These are phyloP conservation scores for Blastobotrys arbuscula DNA, from an alignment of 1,139 yeast genomes.

Conservation along the genomic window DNA sequence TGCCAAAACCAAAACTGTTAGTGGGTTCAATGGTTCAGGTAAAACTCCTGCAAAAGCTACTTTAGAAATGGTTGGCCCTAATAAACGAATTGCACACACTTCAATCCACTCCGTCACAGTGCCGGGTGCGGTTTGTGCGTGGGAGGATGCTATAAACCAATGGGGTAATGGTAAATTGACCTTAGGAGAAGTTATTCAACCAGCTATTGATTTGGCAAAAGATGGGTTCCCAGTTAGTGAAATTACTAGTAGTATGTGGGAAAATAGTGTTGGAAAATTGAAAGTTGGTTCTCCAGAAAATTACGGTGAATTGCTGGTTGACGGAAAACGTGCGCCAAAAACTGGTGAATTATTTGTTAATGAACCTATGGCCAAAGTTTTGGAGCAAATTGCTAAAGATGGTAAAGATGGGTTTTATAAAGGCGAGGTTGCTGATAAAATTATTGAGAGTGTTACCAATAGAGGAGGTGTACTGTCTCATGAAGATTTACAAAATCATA, in stretches of 20 bases:
- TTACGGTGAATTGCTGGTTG: constrained; percentile 39
- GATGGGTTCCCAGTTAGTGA: constrained; percentile 62
- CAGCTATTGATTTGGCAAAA: constrained; percentile 68
- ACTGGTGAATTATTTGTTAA: constrained; percentile 60
- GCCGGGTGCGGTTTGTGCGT: constrained; percentile 75
- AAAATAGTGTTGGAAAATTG: constrained; percentile 20
- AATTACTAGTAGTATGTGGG: constrained; percentile 54
- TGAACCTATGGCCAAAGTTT: constrained; percentile 47
- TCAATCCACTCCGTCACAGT: constrained; percentile 63
- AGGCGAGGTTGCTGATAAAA: constrained; percentile 62
- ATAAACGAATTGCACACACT: constrained; percentile 37
- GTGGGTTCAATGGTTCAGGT: constrained; percentile 76
- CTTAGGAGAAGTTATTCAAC: constrained; percentile 53
- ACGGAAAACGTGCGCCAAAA: constrained; percentile 42
- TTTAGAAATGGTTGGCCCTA: constrained; percentile 43
- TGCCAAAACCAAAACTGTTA: constrained; percentile 44
- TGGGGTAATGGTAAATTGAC: constrained; percentile 73
- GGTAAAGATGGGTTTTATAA: constrained; percentile 66
- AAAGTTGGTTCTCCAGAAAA: constrained; percentile 5
- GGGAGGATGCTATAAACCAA: constrained; percentile 59
- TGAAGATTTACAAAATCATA: constrained; percentile 53
- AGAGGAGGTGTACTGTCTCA: constrained; percentile 53
- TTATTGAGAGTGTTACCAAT: constrained; percentile 47
- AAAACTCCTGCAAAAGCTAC: constrained; percentile 52
- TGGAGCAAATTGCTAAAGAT: constrained; percentile 45